Conservation (phyloP, 805 yeast genomes). For the Suhomyces faveliae region DNA sequence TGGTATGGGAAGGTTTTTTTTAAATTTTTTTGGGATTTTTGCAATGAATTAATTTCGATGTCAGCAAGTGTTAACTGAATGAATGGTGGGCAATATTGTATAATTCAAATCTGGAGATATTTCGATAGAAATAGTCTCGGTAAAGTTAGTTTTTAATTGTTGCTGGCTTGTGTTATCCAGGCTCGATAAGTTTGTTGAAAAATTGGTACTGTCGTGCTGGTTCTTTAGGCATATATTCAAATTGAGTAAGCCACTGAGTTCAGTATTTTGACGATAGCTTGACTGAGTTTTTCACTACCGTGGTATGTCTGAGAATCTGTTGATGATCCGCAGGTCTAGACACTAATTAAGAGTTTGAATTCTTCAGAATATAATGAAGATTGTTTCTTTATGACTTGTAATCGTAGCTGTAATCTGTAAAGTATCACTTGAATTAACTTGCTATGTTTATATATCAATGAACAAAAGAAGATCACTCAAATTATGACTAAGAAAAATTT, state of each 20-base stretch:
- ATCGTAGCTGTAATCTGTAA: not conserved
- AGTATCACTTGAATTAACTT: not conserved
- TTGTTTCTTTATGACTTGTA: not conserved
- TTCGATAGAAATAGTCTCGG: constrained; percentile 5
- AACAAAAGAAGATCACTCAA: not conserved
- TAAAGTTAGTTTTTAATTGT: not conserved
- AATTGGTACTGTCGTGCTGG: constrained; percentile 38
- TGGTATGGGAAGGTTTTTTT: constrained; percentile 1
- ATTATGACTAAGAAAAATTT: not conserved
- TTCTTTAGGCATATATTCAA: constrained; percentile 44
- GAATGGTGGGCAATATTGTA: constrained; percentile 15
- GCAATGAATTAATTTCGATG: constrained; percentile 5
- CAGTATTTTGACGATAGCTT: not conserved
- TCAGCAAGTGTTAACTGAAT: constrained; percentile 14
- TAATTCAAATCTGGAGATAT: constrained; percentile 2
- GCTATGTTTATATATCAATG: not conserved
- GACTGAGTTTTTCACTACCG: not conserved
- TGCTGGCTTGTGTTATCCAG: constrained; percentile 37
- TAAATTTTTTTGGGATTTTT: not conserved
- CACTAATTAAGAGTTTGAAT: not conserved
- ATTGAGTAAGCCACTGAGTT: not conserved
- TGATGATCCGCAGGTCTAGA: not conserved
- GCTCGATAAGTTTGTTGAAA: constrained; percentile 35
- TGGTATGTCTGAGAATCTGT: not conserved
- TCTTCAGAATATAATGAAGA: not conserved